Evolutionary conservation across 2,329 filamentous ascomycete genomes (phyloP).

Genomic region (Ilyonectria mors-panacis): DNA sequence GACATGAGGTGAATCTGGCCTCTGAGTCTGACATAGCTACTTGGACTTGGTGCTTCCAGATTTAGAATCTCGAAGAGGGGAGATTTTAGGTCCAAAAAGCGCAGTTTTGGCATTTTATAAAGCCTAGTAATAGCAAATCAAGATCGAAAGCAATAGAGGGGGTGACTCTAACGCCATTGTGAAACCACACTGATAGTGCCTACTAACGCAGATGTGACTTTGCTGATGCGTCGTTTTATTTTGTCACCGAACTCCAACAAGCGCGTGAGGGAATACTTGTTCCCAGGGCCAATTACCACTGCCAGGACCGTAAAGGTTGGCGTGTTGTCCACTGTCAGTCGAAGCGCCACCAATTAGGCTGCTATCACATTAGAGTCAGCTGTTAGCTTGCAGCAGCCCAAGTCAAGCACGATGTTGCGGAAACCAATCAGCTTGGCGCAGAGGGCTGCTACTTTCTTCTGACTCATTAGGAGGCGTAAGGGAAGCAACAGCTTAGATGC

Average conservation of each 20-base stretch:
- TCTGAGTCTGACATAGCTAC: conserved; percentile 15
- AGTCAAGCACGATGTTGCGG: conserved; percentile 7
- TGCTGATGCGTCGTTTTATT: background rate
- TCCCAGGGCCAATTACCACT: too few relatives aligned
- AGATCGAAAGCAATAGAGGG: too few relatives aligned
- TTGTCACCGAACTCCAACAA: too few relatives aligned
- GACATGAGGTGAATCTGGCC: conserved; percentile 10
- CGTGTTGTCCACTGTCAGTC: too few relatives aligned
- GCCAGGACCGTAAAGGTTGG: too few relatives aligned
- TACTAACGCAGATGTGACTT: too few relatives aligned
- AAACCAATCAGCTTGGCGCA: background rate
- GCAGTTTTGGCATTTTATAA: conserved; percentile 3
- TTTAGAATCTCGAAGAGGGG: background rate
- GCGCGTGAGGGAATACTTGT: too few relatives aligned
- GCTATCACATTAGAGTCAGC: conserved; percentile 1
- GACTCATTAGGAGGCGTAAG: conserved; percentile 6
- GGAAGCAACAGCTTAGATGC: conserved; percentile 6
- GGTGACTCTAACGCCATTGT: too few relatives aligned
- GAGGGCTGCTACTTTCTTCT: conserved; percentile 1
- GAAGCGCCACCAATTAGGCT: too few relatives aligned
- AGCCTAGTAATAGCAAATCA: too few relatives aligned
- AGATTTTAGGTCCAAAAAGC: background rate
- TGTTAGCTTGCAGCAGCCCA: conserved; percentile 4
- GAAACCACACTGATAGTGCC: too few relatives aligned
- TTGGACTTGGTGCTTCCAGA: conserved; percentile 1